phyloP scores from a whole-genome alignment of 345 rosid genomes.

The Balakata baccata region DNA sequence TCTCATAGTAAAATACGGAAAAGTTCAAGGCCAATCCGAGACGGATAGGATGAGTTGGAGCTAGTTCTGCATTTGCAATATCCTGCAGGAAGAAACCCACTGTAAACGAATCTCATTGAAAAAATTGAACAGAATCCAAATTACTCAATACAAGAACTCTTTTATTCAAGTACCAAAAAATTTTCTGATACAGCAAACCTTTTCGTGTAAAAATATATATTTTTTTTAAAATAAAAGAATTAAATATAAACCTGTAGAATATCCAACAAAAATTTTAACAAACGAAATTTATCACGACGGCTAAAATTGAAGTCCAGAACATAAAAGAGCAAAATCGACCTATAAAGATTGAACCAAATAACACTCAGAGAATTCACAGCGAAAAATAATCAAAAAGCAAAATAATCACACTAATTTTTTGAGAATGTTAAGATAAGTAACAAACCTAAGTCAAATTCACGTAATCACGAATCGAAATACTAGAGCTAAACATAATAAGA shows the following conservation, averaged over 20 bases:
- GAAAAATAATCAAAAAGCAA: too few relatives aligned
- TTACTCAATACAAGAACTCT: background rate
- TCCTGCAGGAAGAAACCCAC: constrained; percentile 44
- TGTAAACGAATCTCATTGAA: background rate
- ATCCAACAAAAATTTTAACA: too few relatives aligned
- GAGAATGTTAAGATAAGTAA: background rate
- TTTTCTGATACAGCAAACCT: background rate
- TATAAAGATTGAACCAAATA: background rate
- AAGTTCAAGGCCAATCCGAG: constrained; percentile 85
- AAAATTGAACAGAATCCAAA: background rate
- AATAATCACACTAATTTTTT: background rate
- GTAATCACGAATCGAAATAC: background rate
- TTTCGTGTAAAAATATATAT: too few relatives aligned
- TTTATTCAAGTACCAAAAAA: background rate
- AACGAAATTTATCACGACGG: background rate
- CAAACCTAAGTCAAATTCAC: background rate
- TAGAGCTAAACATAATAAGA: background rate
- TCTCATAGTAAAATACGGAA: constrained; percentile 89
- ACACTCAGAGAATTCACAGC: too few relatives aligned
- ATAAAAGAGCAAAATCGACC: background rate
- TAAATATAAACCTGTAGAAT: too few relatives aligned
- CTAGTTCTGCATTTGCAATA: constrained; percentile 74
- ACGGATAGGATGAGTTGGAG: constrained; percentile 92
- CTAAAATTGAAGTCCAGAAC: background rate
- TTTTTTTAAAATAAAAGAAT: too few relatives aligned